These are phyloP conservation scores for Diutina neorugosa DNA, from an alignment of 1,139 yeast species.

Conservation along the genomic window DNA sequence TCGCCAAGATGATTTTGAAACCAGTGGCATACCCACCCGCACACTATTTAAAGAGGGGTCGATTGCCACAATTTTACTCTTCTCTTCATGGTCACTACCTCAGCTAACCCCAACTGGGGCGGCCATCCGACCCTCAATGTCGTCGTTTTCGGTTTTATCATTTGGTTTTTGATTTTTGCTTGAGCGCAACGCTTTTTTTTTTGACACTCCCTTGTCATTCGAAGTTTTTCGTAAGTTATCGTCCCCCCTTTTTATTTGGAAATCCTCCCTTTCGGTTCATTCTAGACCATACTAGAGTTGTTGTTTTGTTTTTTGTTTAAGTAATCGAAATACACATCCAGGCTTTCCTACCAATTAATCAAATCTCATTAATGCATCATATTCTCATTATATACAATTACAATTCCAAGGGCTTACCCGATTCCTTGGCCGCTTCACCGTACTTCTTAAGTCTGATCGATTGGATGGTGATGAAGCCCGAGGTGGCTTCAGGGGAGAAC, in stretches of 20 bases:
- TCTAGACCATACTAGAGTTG: too few species aligned
- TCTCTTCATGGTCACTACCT: background rate
- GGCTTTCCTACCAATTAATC: too few species aligned
- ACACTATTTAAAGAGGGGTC: background rate
- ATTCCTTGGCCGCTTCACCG: conserved; percentile 88
- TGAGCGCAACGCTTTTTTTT: too few species aligned
- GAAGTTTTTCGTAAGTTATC: too few species aligned
- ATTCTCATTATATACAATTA: conserved; percentile 5
- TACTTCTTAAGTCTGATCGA: conserved; percentile 96
- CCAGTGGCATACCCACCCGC: background rate
- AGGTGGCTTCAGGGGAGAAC: conserved; percentile 91
- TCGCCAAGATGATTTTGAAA: background rate
- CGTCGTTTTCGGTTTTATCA: background rate
- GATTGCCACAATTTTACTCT: background rate
- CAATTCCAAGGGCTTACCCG: conserved; percentile 26
- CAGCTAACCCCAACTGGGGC: background rate
- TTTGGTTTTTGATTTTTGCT: too few species aligned
- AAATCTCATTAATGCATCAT: background rate
- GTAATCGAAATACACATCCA: too few species aligned
- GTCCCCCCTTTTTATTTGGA: too few species aligned
- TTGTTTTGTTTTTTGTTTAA: too few species aligned
- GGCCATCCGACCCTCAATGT: background rate
- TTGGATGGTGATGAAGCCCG: conserved; percentile 96
- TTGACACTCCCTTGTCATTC: too few species aligned
- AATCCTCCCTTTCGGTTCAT: too few species aligned